A percentile compares a stretch with the other conserved stretches of the same genome.
Evolutionary conservation across 768 basidiomycete species (phyloP).

Genomic region (Rhodotorula diobovata): DNA sequence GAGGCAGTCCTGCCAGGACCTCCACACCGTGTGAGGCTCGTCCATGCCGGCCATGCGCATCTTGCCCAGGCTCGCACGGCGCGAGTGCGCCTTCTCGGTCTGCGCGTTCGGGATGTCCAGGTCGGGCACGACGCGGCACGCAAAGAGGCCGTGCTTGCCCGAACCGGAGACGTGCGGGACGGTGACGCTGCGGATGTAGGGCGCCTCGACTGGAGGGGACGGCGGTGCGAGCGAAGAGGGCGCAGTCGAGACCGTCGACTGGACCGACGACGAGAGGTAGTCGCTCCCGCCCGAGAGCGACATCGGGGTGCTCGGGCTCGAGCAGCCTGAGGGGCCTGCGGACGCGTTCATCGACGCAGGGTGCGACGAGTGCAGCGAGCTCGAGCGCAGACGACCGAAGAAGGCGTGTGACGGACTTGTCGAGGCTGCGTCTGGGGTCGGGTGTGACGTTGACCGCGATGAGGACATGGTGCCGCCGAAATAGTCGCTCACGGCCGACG

Average conservation of each 20-base stretch:
- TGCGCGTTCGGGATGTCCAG: background rate
- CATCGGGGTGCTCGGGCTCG: conserved; percentile 2
- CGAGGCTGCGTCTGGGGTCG: background rate
- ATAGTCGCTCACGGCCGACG: background rate
- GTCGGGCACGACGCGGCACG: conserved; percentile 36
- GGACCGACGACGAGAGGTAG: background rate
- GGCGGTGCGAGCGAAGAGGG: background rate
- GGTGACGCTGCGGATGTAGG: conserved; percentile 27
- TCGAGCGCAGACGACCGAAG: conserved; percentile 21
- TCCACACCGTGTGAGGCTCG: conserved; percentile 39
- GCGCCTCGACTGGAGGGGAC: background rate
- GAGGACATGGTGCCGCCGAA: background rate
- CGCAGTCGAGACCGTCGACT: conserved; percentile 4
- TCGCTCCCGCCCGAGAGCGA: background rate
- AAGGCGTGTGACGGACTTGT: background rate
- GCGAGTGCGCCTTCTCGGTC: conserved; percentile 8
- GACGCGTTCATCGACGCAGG: background rate
- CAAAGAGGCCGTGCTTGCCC: conserved; percentile 31
- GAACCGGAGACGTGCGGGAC: conserved; percentile 35
- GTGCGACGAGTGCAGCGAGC: conserved; percentile 16
- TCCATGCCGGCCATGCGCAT: conserved; percentile 23
- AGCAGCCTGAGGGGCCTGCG: conserved; percentile 12
- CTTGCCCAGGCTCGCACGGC: conserved; percentile 13
- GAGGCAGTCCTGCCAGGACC: conserved; percentile 39
- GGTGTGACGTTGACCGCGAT: too few relatives aligned